These are phyloP conservation scores for Lomentospora prolificans DNA, from an alignment of 2,329 filamentous ascomycete species.

Conservation along the genomic window DNA sequence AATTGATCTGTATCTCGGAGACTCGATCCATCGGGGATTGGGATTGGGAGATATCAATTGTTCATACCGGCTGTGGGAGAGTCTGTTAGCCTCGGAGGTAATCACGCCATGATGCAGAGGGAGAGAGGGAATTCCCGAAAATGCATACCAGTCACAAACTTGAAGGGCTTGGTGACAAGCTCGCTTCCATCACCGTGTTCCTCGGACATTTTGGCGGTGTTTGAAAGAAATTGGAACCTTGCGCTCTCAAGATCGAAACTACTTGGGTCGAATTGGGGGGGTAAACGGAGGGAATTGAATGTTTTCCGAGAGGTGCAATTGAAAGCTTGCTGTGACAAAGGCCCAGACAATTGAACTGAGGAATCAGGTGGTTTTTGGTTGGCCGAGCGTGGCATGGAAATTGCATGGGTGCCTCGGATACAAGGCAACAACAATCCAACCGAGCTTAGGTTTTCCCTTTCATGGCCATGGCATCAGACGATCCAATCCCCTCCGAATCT, in stretches of 20 bases:
- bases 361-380: slow-evolving; percentile 29
- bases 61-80: slow-evolving; percentile 32
- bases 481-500: slow-evolving; percentile 6
- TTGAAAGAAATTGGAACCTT: neutral
- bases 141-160: slow-evolving; percentile 94
- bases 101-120: slow-evolving; percentile 21
- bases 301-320: slow-evolving; percentile 4
- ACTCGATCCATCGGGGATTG: neutral
- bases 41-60: slow-evolving; percentile 8
- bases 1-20: neutral
- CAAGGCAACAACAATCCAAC: slow-evolving; percentile 22
- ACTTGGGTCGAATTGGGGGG: neutral
- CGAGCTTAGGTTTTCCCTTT: slow-evolving; percentile 16
- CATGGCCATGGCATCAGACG: neutral
- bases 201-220: slow-evolving; percentile 72
- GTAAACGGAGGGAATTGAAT: neutral
- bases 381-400: slow-evolving; percentile 8
- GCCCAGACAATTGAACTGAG: slow-evolving; percentile 1
- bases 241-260: neutral
- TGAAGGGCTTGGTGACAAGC: slow-evolving; percentile 94
- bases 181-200: slow-evolving; percentile 56
- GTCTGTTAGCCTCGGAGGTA: slow-evolving; percentile 31
- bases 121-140: slow-evolving; percentile 24
- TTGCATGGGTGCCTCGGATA: slow-evolving; percentile 14
- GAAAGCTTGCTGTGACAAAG: slow-evolving; percentile 6